These are phyloP conservation scores for Ogataea pini DNA, from an alignment of 805 yeast species.

Conservation along the genomic window DNA sequence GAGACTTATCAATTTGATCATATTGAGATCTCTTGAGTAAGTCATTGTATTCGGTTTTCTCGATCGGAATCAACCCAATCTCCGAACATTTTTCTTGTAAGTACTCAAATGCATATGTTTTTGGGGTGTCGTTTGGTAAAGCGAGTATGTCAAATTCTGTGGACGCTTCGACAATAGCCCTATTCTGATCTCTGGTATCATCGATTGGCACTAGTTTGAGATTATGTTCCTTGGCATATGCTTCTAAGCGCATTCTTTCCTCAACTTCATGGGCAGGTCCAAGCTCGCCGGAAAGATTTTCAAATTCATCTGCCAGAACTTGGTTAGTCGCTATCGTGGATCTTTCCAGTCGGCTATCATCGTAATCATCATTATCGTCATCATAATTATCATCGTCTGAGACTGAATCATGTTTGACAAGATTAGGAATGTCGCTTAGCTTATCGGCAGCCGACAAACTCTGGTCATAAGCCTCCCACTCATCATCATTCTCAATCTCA, in stretches of 20 bases:
- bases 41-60: constrained; percentile 23
- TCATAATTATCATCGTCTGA: constrained; percentile 18
- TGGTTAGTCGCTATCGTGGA: constrained; percentile 7
- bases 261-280: constrained; percentile 5
- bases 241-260: constrained; percentile 28
- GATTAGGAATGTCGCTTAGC: constrained; percentile 26
- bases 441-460: constrained; percentile 14
- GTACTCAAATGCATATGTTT: constrained; percentile 13
- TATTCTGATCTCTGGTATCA: constrained; percentile 11
- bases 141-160: constrained; percentile 29
- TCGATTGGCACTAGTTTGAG: constrained; percentile 17
- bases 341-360: constrained; percentile 5
- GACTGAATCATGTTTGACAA: constrained; percentile 22
- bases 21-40: constrained; percentile 25
- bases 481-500: constrained; percentile 8
- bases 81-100: constrained; percentile 12
- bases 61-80: constrained; percentile 23
- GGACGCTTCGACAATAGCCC: constrained; percentile 27
- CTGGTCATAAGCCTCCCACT: constrained; percentile 29
- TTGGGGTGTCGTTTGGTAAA: constrained; percentile 27
- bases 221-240: constrained; percentile 33
- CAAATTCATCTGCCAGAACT: constrained; percentile 25
- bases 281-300: constrained; percentile 15
- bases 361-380: constrained; percentile 17
- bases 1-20: constrained; percentile 22